Evolutionary conservation across 83 land plant species (phyloP).

Genomic region (Thuja plicata): DNA sequence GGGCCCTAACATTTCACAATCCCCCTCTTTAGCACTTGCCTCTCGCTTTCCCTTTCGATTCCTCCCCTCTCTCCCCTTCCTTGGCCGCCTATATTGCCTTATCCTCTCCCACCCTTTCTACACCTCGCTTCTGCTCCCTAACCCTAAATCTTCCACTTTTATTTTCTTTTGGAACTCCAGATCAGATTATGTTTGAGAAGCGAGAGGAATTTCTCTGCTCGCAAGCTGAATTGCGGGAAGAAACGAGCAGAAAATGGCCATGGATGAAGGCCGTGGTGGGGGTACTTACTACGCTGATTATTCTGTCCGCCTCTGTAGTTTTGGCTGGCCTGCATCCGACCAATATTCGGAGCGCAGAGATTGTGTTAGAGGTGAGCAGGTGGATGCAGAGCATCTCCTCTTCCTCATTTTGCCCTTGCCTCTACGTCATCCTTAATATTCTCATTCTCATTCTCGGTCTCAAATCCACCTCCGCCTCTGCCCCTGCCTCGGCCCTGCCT

Average conservation of each 20-base stretch:
- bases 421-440: constrained; percentile 46
- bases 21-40: neutral
- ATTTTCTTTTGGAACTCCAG: neutral
- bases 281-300: neutral
- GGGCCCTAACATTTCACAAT: neutral
- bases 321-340: neutral
- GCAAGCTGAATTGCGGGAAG: neutral
- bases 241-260: neutral
- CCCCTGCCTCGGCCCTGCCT: neutral
- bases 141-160: no score
- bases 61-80: no score
- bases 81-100: no score
- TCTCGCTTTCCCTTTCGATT: no score
- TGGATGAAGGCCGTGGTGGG: neutral
- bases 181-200: neutral
- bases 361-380: neutral
- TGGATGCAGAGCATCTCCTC: neutral
- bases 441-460: constrained; percentile 43
- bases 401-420: constrained; percentile 18
- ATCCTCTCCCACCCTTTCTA: no score
- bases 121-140: no score
- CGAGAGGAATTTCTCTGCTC: neutral
- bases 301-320: neutral
- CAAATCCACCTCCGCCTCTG: constrained; percentile 30
- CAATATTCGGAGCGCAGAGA: neutral